A percentile compares a stretch with the other conserved stretches of the same genome.
Evolutionary conservation across 345 rosid species (phyloP).

Genomic region (Bruguiera parviflora): DNA sequence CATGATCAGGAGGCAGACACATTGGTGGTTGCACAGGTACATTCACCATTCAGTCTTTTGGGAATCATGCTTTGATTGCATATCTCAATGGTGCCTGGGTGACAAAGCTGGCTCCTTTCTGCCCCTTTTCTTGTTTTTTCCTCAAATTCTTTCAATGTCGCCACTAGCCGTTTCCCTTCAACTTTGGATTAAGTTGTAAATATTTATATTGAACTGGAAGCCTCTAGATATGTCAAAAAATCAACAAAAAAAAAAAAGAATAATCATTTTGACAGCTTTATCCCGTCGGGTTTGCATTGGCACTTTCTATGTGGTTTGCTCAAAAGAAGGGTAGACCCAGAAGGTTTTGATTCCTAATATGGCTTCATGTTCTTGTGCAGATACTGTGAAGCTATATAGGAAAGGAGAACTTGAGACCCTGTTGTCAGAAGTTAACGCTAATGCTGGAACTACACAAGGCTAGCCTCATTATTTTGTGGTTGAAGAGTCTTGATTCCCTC

Average conservation of each 20-base stretch:
- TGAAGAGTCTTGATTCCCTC: constrained; percentile 1
- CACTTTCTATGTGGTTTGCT: neutral
- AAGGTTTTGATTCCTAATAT: neutral
- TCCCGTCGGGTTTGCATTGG: neutral
- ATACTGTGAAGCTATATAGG: constrained; percentile 68
- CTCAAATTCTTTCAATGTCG: neutral
- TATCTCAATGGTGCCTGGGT: neutral
- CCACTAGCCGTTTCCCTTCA: neutral
- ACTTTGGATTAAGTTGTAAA: too few species aligned
- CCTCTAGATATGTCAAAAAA: too few species aligned
- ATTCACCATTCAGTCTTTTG: neutral
- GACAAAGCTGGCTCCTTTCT: neutral
- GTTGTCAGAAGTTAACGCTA: constrained; percentile 57
- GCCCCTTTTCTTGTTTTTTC: neutral
- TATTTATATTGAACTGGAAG: too few species aligned
- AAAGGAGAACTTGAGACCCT: constrained; percentile 68
- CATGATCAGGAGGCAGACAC: constrained; percentile 81
- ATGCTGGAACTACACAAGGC: constrained; percentile 17
- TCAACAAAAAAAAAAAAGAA: neutral
- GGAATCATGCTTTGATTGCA: neutral
- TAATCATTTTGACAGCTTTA: neutral
- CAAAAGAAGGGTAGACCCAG: neutral
- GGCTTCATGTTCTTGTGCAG: constrained; percentile 41
- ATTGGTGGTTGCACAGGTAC: constrained; percentile 98
- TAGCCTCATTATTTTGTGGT: constrained; percentile 2